Evolutionary conservation across 331 rosid species (phyloP).

Genomic region (Pyracantha coccinea): DNA sequence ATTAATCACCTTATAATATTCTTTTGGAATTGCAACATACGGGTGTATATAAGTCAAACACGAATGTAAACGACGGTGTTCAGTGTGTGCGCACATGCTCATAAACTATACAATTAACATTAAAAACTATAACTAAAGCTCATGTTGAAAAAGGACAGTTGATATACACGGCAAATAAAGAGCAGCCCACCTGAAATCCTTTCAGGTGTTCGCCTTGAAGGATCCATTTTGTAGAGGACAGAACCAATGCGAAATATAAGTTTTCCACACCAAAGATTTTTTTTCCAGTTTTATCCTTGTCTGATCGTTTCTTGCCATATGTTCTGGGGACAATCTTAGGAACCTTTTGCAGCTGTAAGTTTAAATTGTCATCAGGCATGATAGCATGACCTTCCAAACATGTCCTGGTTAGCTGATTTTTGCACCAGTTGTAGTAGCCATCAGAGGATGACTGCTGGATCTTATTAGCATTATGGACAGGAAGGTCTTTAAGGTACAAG

Average conservation of each 20-base stretch:
- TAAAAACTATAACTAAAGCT: neutral
- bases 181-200: conserved; percentile 58
- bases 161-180: neutral
- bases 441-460: conserved; percentile 46
- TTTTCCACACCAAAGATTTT: conserved; percentile 86
- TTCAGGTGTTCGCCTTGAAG: conserved; percentile 75
- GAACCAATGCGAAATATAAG: conserved; percentile 68
- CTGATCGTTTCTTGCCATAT: conserved; percentile 45
- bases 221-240: conserved; percentile 70
- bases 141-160: neutral
- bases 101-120: neutral
- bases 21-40: neutral
- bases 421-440: conserved; percentile 80
- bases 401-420: conserved; percentile 74
- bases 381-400: conserved; percentile 38
- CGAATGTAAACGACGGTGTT: neutral
- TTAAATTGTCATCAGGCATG: conserved; percentile 30
- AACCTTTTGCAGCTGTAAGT: conserved; percentile 33
- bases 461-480: too few relatives aligned
- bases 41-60: neutral
- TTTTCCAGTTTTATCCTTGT: too few relatives aligned
- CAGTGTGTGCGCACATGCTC: neutral
- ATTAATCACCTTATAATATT: neutral
- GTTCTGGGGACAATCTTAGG: conserved; percentile 37
- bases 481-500: too few relatives aligned